Evolutionary conservation across 1,139 yeast species (phyloP), one percentile per base, ranked within the genome.

Genomic region (Nakaseomyces uthaithaninus): DNA sequence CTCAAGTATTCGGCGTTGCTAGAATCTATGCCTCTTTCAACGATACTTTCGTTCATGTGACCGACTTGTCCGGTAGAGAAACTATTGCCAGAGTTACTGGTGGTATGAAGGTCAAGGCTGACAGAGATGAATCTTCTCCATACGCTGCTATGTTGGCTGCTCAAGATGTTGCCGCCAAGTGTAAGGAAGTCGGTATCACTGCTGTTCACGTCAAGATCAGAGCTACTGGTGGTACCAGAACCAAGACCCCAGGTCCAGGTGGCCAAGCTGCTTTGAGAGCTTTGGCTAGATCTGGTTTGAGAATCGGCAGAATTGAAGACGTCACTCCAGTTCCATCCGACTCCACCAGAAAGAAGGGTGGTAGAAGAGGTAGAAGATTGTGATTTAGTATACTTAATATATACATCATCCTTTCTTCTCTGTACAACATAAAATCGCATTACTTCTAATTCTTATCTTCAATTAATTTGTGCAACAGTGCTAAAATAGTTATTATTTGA

Each of bases 231-330:
- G 99, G 99, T 81, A 93, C 98, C 63, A 87, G 85, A 71, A 85
- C 98, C 74, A 93, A 93, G 86, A 89, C 99, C 71, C 99, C 98
- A 72, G 99, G 99, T 77, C 99, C 99, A 75, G 99, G 99, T 85
- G 98, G 97, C 76, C 98, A 91, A 79, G 84, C 97, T 56, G 99
- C 99, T 72, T 78, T 93, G 69, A 89, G 98, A 79, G 99, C 99
- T 66, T 78, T 93, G 67, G 99, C 99, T 66, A 89, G 99, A 81
- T 87, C 97, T 58, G 99, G 99, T 71, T 80, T 93, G 75, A 87
- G 95, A 82, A 91, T 93, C 62, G 99, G 99, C 67, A 89, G 99
- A 78, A 93, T 93, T 64, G 98, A 93, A 80, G 99, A 93, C 72
- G 98, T 93, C 60, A 93, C 99, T 63, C 98, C 98, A 72, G 91